Evolutionary conservation across 371 early-diverging fungal genomes (phyloP).

Genomic region (Apophysomyces elegans): DNA sequence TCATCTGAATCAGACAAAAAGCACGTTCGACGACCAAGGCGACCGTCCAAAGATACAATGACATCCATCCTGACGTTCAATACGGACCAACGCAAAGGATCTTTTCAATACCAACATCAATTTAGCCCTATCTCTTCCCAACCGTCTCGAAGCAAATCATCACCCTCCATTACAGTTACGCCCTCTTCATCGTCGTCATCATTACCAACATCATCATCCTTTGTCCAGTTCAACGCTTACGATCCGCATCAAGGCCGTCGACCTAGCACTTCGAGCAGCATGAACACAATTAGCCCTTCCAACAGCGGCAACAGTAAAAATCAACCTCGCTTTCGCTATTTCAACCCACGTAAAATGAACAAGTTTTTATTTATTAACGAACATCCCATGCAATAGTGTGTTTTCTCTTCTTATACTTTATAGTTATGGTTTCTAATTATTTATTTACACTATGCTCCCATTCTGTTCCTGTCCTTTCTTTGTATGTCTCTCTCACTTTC

Average conservation of each 20-base stretch:
- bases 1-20: background rate
- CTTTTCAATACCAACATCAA: slow-evolving; percentile 16
- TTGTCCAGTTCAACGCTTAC: background rate
- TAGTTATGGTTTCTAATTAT: background rate
- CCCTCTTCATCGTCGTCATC: slow-evolving; percentile 8
- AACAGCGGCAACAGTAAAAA: slow-evolving; percentile 18
- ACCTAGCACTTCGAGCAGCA: slow-evolving; percentile 1
- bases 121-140: slow-evolving; percentile 7
- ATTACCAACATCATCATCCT: slow-evolving; percentile 13
- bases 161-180: slow-evolving; percentile 8
- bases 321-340: slow-evolving; percentile 53
- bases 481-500: slow-evolving; percentile 10
- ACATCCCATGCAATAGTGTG: slow-evolving; percentile 33
- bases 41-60: slow-evolving; percentile 20
- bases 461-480: slow-evolving; percentile 1
- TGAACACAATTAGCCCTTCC: background rate
- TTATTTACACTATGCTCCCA: background rate
- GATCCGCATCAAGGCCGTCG: slow-evolving; percentile 2
- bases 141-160: slow-evolving; percentile 10
- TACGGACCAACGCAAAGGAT: slow-evolving; percentile 2
- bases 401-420: slow-evolving; percentile 4
- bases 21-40: background rate
- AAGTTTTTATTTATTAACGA: slow-evolving; percentile 59
- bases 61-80: slow-evolving; percentile 26
- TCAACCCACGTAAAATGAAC: slow-evolving; percentile 58